Evolutionary conservation across 257 asterid genomes (phyloP), one percentile per base, ranked within the genome.

Genomic region (Solanum pimpinellifolium): DNA sequence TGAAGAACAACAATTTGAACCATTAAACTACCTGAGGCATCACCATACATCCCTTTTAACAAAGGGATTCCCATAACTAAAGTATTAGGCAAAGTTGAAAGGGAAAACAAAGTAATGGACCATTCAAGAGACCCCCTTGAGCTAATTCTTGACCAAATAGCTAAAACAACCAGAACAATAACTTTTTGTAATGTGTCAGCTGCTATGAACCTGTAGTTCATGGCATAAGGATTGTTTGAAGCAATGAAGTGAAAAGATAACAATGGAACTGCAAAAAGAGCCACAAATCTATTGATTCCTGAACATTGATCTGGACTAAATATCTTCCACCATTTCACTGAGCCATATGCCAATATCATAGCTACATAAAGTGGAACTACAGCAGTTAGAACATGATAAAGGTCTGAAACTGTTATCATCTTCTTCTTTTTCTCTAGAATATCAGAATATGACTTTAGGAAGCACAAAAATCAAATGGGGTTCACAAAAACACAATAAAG

Each of bases 251-350:
- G 96, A 88, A 94, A 94, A 1, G 96, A 92, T 31, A 94, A 93
- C 9, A 94, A 80, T 2, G 98, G 98, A 60, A 94, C 98, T 5
- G 96, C 98, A 86, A 94, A 94, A 7, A 94, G 90, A 3, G 98
- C 98, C 2, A 94, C 98, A 78, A 94, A 94, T 31, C 96, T 75
- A 92, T 94, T 94, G 89, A 94, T 94, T 35, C 98, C 98, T 5
- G 98, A 93, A 78, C 98, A 94, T 86, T 94, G 98, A 25, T 94
- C 96, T 0, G 96, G 96, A 18, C 92, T 92, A 93, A 94, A 94
- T 73, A 94, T 91, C 56, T 90, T 91, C 97, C 97, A 94, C 97
- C 97, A 93, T 83, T 91, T 93, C 0, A 94, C 97, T 27, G 97
- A 94, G 37, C 94, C 98, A 86, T 94, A 94, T 4, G 98, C 98